Evolutionary conservation across 108 stramenopile species (phyloP), one percentile per base, ranked within the genome.

Genomic region (Cyclotella atomus): DNA sequence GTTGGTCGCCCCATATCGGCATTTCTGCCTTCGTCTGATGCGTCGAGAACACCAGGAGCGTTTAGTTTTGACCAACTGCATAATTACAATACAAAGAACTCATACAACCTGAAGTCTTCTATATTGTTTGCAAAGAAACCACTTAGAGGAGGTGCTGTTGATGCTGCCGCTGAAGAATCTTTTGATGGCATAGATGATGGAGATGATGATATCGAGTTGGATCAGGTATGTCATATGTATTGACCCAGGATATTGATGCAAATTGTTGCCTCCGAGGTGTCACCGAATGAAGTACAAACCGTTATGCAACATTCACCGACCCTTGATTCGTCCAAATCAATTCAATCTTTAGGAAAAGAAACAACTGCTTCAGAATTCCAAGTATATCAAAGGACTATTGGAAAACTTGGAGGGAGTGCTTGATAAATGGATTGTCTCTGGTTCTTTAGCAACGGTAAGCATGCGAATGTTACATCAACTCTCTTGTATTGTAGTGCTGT

Each of bases 371-470:
- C 66, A 68, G 24, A 92, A 92, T 41, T 52, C 69, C 23, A 65
- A 56, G 24, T 90, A 90, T 70, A 78, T 93, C 24, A 35, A 75
- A 17, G 85, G 88, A 14, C 70, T 93, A 2, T 53, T 91, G 36
- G 70, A 73, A 9, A 91, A 89, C 67, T 73, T 93, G 25, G 70
- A 84, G 23, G 75, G 35, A 30, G 59, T 76, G 9, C 68, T 87
- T 17, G 92, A 93, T 62, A 83, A 83, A 74, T 93, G 80, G 54
- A 89, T 93, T 50, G 54, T 83, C 16, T 55, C 75, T 15, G 73
- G 72, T 10, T 57, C 59, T 24, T 74, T 83, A 53, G 73, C 82
- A 54, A 75, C 81, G 24, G 83, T 72, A 62, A 68, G 76, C 68
- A 30, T 16, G n/a, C 50, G 50, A 44, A n/a, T n/a, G n/a, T n/a